Base-by-base conservation (phyloP, 306 rosid genomes). In the Amphicarpaea edgeworthii region DNA sequence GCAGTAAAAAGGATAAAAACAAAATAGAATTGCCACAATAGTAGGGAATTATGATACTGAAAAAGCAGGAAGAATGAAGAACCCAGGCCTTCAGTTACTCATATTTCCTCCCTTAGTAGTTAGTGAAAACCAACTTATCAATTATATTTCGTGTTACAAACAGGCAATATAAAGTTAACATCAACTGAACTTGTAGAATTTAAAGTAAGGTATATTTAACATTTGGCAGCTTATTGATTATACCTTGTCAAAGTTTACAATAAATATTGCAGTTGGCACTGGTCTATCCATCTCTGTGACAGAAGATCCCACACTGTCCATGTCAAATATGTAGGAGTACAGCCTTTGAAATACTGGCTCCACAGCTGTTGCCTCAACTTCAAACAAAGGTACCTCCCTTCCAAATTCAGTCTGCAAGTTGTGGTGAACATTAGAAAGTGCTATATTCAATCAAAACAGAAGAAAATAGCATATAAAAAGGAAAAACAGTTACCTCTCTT, bases 171-270 rank as follows among this genome's bases (percentile, higher is more conserved):
- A 17, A 17, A 23, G n/a, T 68, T 47, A 15, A 43, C 32, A 66
- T 68, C 46, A 71, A 70, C 45, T 21, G 28, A 79, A 61, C 32
- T 47, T 4, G 43, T 21, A 40, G 53, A 73, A 50, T 15, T 67
- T 11, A 74, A 76, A 75, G 24, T 1, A 15, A 80, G 72, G 62
- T 12, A 67, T 68, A 66, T 20, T 26, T 23, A 12, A 46, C 12
- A 50, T 63, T 62, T 82, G 26, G 15, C 70, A 20, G 54, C 51
- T 51, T 71, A 68, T 19, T 74, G 59, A 73, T 63, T 49, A 54
- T 87, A 94, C 98, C 97, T 94, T 94, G 78, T 94, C 98, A 78
- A 94, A 94, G 84, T 94, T 94, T 79, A 92, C 89, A 68, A 92
- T 42, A 86, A 92, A 94, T 80, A 94, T 90, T 78, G 92, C 91